A percentile compares a stretch with the other conserved stretches of the same genome.
These are phyloP conservation scores for Acacia melanoxylon DNA, from an alignment of 306 rosid genomes.

Conservation along the genomic window DNA sequence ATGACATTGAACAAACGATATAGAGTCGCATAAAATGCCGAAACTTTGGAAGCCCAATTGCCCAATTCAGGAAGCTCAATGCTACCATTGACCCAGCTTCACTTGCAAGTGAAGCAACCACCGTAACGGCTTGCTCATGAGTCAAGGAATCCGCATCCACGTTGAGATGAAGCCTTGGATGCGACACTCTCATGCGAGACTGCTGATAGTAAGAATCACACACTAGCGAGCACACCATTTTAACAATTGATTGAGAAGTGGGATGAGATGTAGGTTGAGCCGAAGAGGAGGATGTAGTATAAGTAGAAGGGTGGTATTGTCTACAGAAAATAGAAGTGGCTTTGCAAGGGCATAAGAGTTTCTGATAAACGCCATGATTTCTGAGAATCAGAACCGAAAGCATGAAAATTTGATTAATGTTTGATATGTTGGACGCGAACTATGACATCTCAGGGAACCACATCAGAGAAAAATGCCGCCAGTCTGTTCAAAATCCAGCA, in stretches of 20 bases:
- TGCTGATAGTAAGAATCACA: slow-evolving; percentile 56
- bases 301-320: background rate
- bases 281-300: slow-evolving; percentile 12
- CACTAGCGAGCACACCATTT: slow-evolving; percentile 57
- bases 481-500: too few species aligned
- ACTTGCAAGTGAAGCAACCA: slow-evolving; percentile 69
- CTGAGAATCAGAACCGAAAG: slow-evolving; percentile 40
- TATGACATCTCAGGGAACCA: background rate
- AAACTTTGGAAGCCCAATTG: slow-evolving; percentile 55
- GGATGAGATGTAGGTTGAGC: slow-evolving; percentile 17
- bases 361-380: slow-evolving; percentile 43
- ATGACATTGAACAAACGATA: slow-evolving; percentile 59
- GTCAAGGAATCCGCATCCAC: slow-evolving; percentile 53
- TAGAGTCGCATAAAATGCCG: slow-evolving; percentile 70
- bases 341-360: slow-evolving; percentile 10
- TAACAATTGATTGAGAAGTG: slow-evolving; percentile 46
- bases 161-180: slow-evolving; percentile 54
- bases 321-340: slow-evolving; percentile 21
- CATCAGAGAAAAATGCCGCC: background rate
- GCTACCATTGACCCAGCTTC: slow-evolving; percentile 83
- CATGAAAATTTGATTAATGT: slow-evolving; percentile 29
- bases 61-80: slow-evolving; percentile 76
- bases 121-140: slow-evolving; percentile 61
- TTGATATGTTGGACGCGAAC: background rate
- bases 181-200: slow-evolving; percentile 38